A percentile compares a stretch with the other conserved stretches of the same genome.
Conservation (phyloP, 2,329 filamentous ascomycete species). For the Colletotrichum cuscutae region DNA sequence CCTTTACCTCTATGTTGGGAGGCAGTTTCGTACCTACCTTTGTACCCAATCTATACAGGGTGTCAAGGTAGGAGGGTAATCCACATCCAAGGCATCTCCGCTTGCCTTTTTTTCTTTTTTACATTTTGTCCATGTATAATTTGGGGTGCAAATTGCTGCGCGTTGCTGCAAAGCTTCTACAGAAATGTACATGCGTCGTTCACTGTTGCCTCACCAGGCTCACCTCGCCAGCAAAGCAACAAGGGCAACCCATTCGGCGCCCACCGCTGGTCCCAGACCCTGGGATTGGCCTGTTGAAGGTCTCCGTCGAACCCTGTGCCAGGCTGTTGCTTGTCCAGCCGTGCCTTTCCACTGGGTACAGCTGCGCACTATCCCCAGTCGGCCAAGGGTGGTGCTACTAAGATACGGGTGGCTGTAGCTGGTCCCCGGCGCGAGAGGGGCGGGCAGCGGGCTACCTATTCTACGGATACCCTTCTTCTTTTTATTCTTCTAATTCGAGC, state of each 20-base stretch:
- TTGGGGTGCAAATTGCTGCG: neutral
- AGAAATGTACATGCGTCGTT: neutral
- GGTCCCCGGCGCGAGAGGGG: neutral
- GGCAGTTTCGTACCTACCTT: too few species aligned
- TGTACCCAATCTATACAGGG: neutral
- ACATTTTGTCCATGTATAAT: neutral
- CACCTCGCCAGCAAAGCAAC: slow-evolving; percentile 13
- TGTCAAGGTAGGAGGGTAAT: neutral
- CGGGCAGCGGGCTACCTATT: neutral
- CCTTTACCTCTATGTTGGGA: too few species aligned
- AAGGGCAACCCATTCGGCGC: slow-evolving; percentile 12
- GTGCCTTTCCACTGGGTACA: slow-evolving; percentile 13
- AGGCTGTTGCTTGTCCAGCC: slow-evolving; percentile 24
- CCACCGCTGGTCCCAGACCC: slow-evolving; percentile 16
- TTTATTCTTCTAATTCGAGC: neutral
- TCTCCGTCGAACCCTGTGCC: neutral
- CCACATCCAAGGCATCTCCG: neutral
- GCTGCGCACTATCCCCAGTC: slow-evolving; percentile 4
- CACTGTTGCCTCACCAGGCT: slow-evolving; percentile 2
- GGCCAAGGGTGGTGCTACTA: slow-evolving; percentile 11
- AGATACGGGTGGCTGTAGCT: slow-evolving; percentile 17
- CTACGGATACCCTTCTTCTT: neutral
- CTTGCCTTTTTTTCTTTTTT: neutral
- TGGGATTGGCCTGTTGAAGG: slow-evolving; percentile 13
- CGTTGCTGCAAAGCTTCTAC: neutral